Base-by-base conservation (phyloP, 352 stramenopile species). In the Globisporangium cylindrosporum region DNA sequence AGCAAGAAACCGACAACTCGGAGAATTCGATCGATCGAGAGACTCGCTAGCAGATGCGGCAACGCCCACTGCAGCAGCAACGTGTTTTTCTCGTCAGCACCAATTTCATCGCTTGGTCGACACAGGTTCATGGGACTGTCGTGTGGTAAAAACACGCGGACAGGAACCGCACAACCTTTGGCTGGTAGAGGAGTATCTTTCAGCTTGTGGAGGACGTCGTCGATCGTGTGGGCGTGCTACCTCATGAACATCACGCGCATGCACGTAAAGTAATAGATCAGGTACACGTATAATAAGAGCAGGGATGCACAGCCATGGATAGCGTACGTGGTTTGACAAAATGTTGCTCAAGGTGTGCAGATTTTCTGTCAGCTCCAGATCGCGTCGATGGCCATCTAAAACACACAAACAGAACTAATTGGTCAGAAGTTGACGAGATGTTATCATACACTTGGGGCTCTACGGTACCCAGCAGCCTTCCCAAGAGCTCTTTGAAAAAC, bases 1-100 rank as follows among this genome's bases (percentile, higher is more conserved):
- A 88, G 64, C 38, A 88, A 55, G 9, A 83, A 59, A 18, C 71
- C 74, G 38, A 86, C 36, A 54, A 86, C 74, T n/a, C 78, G 74
- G 20, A 88, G 71, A 7, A 82, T 62, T 3, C 70, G 64, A 46
- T 86, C 74, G 36, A 86, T 77, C 53, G 78, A 73, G 25, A 86
- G 58, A 10, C 46, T 66, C 14, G 64, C 59, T 1, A 88, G 62
- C 18, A 88, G 53, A 3, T 69, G 73, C 12, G 77, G 74, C 4
- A 88, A 60, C n/a, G 78, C 64, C 78, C 80, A 88, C 48, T 88
- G 78, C 3, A 88, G 60, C 46, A 88, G 27, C 48, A 84, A 43
- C 1, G 59, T 71, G 32, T 72, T 71, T 56, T 79, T 82, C 38
- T 80, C 79, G 43, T 86, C 75, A 22, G 65, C 24, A 34, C 73